Conservation (phyloP, 257 asterid genomes). For the Nicotiana tomentosiformis region DNA sequence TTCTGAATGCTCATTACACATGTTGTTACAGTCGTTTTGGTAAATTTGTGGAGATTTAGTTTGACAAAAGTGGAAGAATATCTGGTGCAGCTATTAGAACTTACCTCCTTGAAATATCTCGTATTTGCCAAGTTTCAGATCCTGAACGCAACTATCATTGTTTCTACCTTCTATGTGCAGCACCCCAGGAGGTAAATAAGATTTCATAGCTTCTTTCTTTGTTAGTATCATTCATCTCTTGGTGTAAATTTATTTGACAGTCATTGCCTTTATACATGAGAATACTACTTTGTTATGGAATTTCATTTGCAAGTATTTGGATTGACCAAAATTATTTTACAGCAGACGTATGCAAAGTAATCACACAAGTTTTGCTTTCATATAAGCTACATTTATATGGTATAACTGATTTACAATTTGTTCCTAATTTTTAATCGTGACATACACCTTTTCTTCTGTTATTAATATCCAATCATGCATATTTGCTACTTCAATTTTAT, state of each 20-base stretch:
- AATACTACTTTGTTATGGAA: not conserved
- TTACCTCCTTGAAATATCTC: constrained; percentile 96
- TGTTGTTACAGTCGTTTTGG: constrained; percentile 85
- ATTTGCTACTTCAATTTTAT: too few species aligned
- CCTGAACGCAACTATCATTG: constrained; percentile 98
- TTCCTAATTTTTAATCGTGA: too few species aligned
- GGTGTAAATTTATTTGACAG: constrained; percentile 3
- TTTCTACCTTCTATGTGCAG: constrained; percentile 97
- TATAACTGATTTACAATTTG: too few species aligned
- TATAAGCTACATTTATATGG: not conserved
- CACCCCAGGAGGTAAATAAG: constrained; percentile 76
- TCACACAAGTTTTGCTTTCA: constrained; percentile 6
- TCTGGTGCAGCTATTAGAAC: constrained; percentile 99
- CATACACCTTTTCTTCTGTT: too few species aligned
- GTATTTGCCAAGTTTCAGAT: constrained; percentile 95
- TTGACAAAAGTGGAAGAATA: constrained; percentile 85
- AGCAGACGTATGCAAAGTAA: not conserved
- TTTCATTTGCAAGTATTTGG: not conserved
- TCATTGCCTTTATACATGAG: not conserved
- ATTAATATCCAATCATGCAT: too few species aligned
- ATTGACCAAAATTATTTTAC: not conserved
- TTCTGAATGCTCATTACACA: not conserved
- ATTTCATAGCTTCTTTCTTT: not conserved
- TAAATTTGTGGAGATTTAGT: constrained; percentile 94
- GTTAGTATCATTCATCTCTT: constrained; percentile 2